Evolutionary conservation across 345 rosid species (phyloP).

Genomic region (Geranium rotundifolium): DNA sequence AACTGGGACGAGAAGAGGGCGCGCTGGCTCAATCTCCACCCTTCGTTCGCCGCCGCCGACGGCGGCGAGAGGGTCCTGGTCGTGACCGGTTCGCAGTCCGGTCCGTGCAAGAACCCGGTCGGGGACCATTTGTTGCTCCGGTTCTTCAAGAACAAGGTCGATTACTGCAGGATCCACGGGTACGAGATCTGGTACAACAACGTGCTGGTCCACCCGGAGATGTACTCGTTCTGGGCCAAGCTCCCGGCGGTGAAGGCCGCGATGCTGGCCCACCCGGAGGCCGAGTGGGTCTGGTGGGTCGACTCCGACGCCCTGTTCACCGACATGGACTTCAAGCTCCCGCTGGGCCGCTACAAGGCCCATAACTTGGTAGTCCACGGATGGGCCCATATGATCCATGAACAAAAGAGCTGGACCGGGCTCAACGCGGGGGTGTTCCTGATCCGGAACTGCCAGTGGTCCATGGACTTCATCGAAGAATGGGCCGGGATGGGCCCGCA

Average conservation of each 20-base stretch:
- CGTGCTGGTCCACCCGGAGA: conserved; percentile 63
- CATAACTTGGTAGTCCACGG: conserved; percentile 90
- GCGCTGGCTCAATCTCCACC: conserved; percentile 63
- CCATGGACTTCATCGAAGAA: conserved; percentile 68
- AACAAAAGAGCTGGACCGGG: conserved; percentile 69
- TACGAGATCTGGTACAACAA: conserved; percentile 76
- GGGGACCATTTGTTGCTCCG: conserved; percentile 82
- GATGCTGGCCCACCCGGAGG: conserved; percentile 96
- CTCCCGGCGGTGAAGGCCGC: conserved; percentile 62
- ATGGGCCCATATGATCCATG: conserved; percentile 57
- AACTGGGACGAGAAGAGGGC: conserved; percentile 75
- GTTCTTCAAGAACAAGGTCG: conserved; percentile 84
- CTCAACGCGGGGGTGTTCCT: conserved; percentile 80
- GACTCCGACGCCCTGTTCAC: conserved; percentile 91
- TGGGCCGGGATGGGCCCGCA: conserved; percentile 83
- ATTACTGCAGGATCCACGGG: conserved; percentile 79
- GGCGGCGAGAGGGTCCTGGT: conserved; percentile 48
- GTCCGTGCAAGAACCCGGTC: conserved; percentile 71
- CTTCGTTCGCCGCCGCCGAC: conserved; percentile 48
- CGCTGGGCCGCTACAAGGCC: conserved; percentile 42
- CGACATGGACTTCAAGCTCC: conserved; percentile 86
- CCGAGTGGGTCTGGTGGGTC: conserved; percentile 99
- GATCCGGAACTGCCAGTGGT: conserved; percentile 93
- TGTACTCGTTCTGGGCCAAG: conserved; percentile 79
- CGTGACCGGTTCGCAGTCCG: conserved; percentile 78